Conservation (phyloP, 2,329 filamentous ascomycete genomes). For the Beauveria bassiana region DNA sequence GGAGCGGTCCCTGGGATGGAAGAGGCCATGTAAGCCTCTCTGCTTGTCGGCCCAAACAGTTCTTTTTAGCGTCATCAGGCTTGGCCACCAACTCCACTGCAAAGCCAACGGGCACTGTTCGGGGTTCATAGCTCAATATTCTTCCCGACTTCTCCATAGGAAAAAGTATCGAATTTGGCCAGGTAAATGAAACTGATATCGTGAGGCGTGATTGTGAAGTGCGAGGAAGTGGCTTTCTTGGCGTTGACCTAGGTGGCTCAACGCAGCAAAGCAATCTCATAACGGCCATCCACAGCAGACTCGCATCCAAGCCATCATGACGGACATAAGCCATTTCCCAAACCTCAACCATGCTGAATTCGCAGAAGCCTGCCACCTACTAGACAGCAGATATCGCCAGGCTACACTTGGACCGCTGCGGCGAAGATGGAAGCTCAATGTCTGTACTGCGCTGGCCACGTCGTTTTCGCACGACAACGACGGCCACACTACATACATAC, state of each 20-base stretch:
- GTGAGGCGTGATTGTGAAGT: neutral
- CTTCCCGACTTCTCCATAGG: neutral
- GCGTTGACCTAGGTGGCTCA: neutral
- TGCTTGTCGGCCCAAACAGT: neutral
- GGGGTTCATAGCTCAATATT: neutral
- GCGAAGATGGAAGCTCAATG: constrained; percentile 45
- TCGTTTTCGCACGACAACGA: constrained; percentile 30
- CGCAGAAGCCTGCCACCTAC: constrained; percentile 52
- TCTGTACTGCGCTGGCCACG: constrained; percentile 43
- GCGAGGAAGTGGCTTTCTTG: neutral
- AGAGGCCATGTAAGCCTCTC: constrained; percentile 11
- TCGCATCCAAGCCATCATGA: constrained; percentile 11
- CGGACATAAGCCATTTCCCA: constrained; percentile 49
- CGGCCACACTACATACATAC: constrained; percentile 45
- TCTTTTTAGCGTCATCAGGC: neutral
- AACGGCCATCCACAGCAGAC: neutral
- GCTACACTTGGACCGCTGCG: constrained; percentile 49
- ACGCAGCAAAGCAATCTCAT: neutral
- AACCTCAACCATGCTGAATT: constrained; percentile 56
- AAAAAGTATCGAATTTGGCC: neutral
- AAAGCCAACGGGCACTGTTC: neutral
- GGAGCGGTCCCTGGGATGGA: neutral
- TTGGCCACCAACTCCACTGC: neutral
- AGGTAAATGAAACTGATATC: neutral
- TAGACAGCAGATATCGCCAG: constrained; percentile 51